Percentiles rank a stretch among this genome's conserved stretches.
Conservation (phyloP, 2,329 filamentous ascomycete genomes). For the Massarina eburnea region DNA sequence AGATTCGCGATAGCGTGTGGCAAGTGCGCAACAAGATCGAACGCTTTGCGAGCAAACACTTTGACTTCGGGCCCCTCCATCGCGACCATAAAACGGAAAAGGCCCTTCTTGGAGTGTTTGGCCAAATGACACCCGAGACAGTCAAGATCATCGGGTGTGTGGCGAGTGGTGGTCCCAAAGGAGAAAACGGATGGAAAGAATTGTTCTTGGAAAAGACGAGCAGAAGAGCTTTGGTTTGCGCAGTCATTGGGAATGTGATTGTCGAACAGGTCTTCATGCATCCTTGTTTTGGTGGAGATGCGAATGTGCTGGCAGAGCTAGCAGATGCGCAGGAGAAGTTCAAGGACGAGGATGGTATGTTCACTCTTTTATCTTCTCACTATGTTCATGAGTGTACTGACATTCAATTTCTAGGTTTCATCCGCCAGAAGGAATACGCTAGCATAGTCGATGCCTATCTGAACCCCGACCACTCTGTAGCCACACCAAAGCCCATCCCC, state of each 20-base stretch:
- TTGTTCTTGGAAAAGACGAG: conserved; percentile 23
- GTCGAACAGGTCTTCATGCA: conserved; percentile 33
- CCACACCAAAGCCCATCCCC: not conserved
- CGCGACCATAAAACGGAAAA: not conserved
- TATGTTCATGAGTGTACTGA: not conserved
- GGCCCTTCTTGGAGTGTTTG: not conserved
- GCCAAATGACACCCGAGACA: conserved; percentile 15
- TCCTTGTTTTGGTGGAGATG: conserved; percentile 23
- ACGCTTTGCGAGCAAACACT: no score
- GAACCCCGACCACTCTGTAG: not conserved
- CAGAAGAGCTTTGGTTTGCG: conserved; percentile 24
- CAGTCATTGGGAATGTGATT: conserved; percentile 33
- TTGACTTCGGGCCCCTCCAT: no score
- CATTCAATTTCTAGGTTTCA: not conserved
- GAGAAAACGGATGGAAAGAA: conserved; percentile 23
- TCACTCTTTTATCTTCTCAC: not conserved
- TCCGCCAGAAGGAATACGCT: not conserved
- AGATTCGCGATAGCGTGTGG: no score
- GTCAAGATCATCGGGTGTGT: conserved; percentile 27
- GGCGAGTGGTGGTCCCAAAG: conserved; percentile 25
- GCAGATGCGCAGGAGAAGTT: conserved; percentile 11
- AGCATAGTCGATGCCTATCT: not conserved
- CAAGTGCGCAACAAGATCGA: no score
- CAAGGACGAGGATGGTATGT: conserved; percentile 26
- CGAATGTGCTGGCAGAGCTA: conserved; percentile 8